Conservation (phyloP, 2,329 filamentous ascomycete genomes). For the Fusarium metavorans region DNA sequence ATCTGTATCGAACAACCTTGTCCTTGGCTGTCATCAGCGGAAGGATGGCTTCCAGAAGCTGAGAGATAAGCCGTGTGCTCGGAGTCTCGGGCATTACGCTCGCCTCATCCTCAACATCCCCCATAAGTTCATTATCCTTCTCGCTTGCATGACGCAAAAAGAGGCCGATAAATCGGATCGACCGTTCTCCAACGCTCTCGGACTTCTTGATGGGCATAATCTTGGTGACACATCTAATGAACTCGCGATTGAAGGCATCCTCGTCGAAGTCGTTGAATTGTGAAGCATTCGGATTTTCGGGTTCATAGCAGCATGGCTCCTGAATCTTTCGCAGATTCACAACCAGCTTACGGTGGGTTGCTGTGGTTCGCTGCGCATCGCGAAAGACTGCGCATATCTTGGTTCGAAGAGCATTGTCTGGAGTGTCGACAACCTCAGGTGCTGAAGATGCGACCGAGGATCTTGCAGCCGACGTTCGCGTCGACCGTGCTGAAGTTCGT, state of each 20-base stretch:
- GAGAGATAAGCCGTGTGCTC: constrained; percentile 80
- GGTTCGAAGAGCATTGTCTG: constrained; percentile 76
- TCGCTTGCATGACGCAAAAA: constrained; percentile 82
- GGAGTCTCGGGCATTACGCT: constrained; percentile 85
- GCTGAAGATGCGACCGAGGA: constrained; percentile 60
- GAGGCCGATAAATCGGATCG: constrained; percentile 86
- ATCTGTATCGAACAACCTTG: constrained; percentile 89
- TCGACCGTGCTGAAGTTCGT: constrained; percentile 60
- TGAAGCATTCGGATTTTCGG: constrained; percentile 62
- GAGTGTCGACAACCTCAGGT: constrained; percentile 83
- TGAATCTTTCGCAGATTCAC: constrained; percentile 92
- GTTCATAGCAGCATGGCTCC: constrained; percentile 82
- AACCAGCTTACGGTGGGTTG: constrained; percentile 89
- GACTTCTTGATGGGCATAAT: constrained; percentile 92
- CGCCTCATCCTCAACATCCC: constrained; percentile 74
- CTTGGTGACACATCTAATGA: constrained; percentile 83
- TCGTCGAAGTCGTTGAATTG: constrained; percentile 79
- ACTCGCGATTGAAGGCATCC: constrained; percentile 87
- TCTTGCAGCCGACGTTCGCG: constrained; percentile 59
- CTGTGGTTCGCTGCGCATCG: constrained; percentile 89
- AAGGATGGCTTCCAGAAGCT: constrained; percentile 78
- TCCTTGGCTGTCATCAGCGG: constrained; percentile 88
- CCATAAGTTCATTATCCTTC: constrained; percentile 77
- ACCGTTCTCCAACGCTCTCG: constrained; percentile 86
- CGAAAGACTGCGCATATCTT: constrained; percentile 80